These are phyloP conservation scores for Trichoderma sp. DNA, from an alignment of 2,329 filamentous ascomycete genomes.

Conservation along the genomic window DNA sequence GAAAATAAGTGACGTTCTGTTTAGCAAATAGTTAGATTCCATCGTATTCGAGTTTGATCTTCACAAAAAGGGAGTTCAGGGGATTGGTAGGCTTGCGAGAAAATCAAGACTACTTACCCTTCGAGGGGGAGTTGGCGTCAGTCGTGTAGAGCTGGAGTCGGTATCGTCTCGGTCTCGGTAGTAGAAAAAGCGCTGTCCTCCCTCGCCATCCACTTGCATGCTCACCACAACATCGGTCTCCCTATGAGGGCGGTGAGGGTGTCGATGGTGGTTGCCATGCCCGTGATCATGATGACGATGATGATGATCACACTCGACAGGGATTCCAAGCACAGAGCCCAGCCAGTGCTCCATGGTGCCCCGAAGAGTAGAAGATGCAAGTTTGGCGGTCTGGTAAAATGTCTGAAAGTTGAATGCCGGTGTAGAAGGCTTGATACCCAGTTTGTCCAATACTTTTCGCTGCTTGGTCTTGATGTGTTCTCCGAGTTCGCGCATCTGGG, in stretches of 20 bases:
- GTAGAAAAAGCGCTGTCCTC: conserved; percentile 7
- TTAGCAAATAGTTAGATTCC: background rate
- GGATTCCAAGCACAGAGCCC: conserved; percentile 7
- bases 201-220: conserved; percentile 5
- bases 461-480: conserved; percentile 2
- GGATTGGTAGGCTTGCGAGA: background rate
- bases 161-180: conserved; percentile 1
- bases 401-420: background rate
- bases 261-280: background rate
- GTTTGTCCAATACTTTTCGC: background rate
- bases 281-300: background rate
- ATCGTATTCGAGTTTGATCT: background rate
- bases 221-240: background rate
- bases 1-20: conserved; percentile 4
- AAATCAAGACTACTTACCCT: conserved; percentile 4
- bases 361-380: conserved; percentile 6
- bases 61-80: background rate
- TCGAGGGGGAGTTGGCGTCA: background rate
- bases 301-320: background rate
- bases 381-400: conserved; percentile 9
- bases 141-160: background rate
- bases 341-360: conserved; percentile 18
- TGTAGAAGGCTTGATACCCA: background rate
- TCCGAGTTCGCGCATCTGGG: conserved; percentile 8
- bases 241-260: background rate